A percentile compares a stretch with the other conserved stretches of the same genome.
These are phyloP conservation scores for Ustilago curta DNA, from an alignment of 1,284 basidiomycete species.

Conservation along the genomic window DNA sequence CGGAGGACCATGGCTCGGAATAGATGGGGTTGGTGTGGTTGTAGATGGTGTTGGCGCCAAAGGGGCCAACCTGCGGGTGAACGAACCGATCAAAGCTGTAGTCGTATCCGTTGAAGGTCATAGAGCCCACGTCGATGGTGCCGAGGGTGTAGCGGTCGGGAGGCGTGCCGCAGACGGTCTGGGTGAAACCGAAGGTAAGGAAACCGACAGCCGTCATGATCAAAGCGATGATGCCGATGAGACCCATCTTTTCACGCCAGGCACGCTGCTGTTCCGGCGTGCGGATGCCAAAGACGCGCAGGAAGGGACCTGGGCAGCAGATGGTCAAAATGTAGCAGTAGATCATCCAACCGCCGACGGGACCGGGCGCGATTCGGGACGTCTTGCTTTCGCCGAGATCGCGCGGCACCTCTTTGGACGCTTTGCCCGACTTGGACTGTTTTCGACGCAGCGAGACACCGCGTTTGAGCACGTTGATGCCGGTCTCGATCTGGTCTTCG, in stretches of 20 bases:
- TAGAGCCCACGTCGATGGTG: slow-evolving; percentile 80
- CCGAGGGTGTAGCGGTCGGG: slow-evolving; percentile 84
- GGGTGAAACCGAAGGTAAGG: slow-evolving; percentile 99
- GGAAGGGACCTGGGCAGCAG: slow-evolving; percentile 79
- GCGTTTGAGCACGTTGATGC: slow-evolving; percentile 68
- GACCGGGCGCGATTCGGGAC: slow-evolving; percentile 73
- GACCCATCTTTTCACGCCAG: slow-evolving; percentile 98
- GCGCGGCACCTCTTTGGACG: slow-evolving; percentile 54
- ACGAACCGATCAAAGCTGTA: slow-evolving; percentile 87
- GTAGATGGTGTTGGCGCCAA: slow-evolving; percentile 74
- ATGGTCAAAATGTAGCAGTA: slow-evolving; percentile 91
- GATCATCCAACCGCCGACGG: slow-evolving; percentile 93
- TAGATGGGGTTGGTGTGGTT: slow-evolving; percentile 85
- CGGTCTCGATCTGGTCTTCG: slow-evolving; percentile 67
- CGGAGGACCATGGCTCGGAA: slow-evolving; percentile 80
- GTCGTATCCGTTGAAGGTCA: slow-evolving; percentile 91
- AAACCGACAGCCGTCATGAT: slow-evolving; percentile 96
- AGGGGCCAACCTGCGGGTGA: slow-evolving; percentile 59
- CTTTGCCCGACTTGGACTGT: slow-evolving; percentile 43
- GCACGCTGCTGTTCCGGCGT: slow-evolving; percentile 94
- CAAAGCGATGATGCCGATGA: slow-evolving; percentile 81
- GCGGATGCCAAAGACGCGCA: slow-evolving; percentile 76
- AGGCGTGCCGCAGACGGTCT: slow-evolving; percentile 87
- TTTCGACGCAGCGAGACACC: slow-evolving; percentile 66
- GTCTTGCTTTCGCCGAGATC: slow-evolving; percentile 53